Conservation (phyloP, 371 early-diverging fungal species). For the Amoeboaphelidium protococcarum region DNA sequence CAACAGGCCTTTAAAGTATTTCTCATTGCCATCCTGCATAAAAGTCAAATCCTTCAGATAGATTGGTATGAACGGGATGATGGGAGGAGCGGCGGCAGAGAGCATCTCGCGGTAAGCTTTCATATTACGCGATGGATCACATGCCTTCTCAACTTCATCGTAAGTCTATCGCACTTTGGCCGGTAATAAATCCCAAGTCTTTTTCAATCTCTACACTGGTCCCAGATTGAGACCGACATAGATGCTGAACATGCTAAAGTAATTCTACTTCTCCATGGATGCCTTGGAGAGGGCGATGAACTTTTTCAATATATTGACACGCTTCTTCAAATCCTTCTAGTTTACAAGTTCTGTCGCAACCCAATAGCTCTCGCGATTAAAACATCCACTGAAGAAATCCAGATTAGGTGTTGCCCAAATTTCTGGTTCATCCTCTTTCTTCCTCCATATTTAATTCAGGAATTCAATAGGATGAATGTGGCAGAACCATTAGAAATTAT, state of each 20-base stretch:
- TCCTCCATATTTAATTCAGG: conserved; percentile 20
- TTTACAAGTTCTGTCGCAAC: conserved; percentile 20
- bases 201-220: conserved; percentile 21
- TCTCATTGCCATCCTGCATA: conserved; percentile 26
- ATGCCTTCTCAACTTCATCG: conserved; percentile 16
- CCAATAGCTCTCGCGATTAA: conserved; percentile 23
- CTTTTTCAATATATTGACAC: conserved; percentile 10
- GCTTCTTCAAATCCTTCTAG: conserved; percentile 16
- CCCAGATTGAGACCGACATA: conserved; percentile 17
- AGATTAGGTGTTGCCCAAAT: conserved; percentile 12
- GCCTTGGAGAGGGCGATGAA: conserved; percentile 18
- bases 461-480: conserved; percentile 25
- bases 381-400: conserved; percentile 18
- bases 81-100: conserved; percentile 13
- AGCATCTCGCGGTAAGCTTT: conserved; percentile 19
- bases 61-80: conserved; percentile 24
- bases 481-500: conserved; percentile 18
- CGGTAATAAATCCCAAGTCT: conserved; percentile 23
- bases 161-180: conserved; percentile 12
- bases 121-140: conserved; percentile 23
- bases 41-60: conserved; percentile 27
- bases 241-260: conserved; percentile 18
- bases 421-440: conserved; percentile 9
- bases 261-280: conserved; percentile 19
- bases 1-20: conserved; percentile 16